Base-by-base conservation (phyloP, 176 grass and related monocot species). In the Rhynchospora breviuscula region DNA sequence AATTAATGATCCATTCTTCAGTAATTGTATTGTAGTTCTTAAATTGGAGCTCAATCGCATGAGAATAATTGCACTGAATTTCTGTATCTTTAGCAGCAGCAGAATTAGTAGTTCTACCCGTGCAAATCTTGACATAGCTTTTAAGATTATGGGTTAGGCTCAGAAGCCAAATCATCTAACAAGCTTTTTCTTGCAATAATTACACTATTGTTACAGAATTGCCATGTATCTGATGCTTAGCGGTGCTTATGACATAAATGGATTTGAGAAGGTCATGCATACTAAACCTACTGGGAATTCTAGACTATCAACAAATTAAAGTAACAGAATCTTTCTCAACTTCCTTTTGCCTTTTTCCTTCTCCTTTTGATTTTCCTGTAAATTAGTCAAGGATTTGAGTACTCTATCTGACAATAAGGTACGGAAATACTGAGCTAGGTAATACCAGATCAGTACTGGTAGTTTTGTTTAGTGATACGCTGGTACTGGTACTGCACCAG, bases 361-460 rank as follows among this genome's bases (percentile, higher is more conserved):
- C 48, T 17, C 2, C 17, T 77, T 52, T 6, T 52, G 1, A 12
- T 31, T 31, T 31, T 77, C 17, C 23, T 77, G 23, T 23, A 77
- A 13, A 56, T 51, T 22, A 48, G 4, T 74, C 45, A 26, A 12
- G 49, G 22, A 77, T 56, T 26, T 26, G 12, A 31, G 12, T 31
- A 56, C 49, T 33, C 54, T 33, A 17, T 77, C 73, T 31, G 49
- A 56, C 47, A 78, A 10, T 49, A 77, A 15, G 7, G 23, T 77
- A 54, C 49, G 8, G 22, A 77, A 53, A 31, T 33, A 54, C 49
- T 77, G 73, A 29, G 17, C 73, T 57, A 56, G 49, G 31, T 78
- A 56, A 33, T 57, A 78, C 23, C 49, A 78, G 48, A 78, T 57
- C 14, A 25, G 25, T 78, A 57, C 73, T 78, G 73, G 51, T 76